These are phyloP conservation scores for Linum trigynum DNA, from an alignment of 345 rosid genomes.

Conservation along the genomic window DNA sequence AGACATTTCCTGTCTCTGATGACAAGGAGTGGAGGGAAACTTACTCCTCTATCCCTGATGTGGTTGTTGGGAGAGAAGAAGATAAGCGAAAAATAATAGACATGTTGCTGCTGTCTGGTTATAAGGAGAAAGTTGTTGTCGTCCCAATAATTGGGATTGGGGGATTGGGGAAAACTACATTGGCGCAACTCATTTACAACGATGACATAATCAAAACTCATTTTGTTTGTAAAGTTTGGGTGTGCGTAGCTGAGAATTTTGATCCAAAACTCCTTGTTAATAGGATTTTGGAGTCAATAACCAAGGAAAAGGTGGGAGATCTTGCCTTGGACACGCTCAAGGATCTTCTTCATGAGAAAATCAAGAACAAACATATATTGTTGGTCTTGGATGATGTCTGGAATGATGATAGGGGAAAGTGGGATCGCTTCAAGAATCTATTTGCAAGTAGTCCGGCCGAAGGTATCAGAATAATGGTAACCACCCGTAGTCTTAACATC, in stretches of 20 bases:
- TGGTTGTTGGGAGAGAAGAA: conserved; percentile 3
- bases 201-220: background rate
- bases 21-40: background rate
- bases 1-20: background rate
- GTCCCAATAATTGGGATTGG: background rate
- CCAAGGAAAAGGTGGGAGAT: background rate
- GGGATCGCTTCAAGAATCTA: too few species aligned
- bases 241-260: background rate
- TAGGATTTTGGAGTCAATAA: too few species aligned
- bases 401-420: too few species aligned
- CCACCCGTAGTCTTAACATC: too few species aligned
- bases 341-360: too few species aligned
- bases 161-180: background rate
- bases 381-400: too few species aligned
- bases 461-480: too few species aligned
- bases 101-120: background rate
- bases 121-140: background rate
- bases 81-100: background rate
- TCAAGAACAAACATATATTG: too few species aligned
- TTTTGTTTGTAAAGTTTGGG: background rate
- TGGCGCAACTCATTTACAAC: background rate
- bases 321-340: background rate
- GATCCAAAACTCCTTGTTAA: background rate
- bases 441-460: too few species aligned
- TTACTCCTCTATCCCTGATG: background rate